phyloP scores from a whole-genome alignment of 768 basidiomycete genomes.

The Rubroboletus satanas region DNA sequence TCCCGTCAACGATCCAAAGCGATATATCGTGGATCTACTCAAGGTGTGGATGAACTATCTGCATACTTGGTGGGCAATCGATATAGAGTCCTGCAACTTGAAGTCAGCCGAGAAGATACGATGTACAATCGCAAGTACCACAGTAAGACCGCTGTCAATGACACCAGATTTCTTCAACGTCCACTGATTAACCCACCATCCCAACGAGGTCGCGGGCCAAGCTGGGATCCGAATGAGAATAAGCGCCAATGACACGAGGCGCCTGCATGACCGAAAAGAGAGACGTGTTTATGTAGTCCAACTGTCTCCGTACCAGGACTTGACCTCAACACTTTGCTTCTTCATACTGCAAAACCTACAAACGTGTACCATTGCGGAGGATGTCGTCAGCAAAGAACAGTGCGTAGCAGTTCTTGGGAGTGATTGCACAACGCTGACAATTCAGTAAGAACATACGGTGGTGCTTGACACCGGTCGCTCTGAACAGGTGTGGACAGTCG shows the following conservation, averaged over 20 bases:
- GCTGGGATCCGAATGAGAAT: no score
- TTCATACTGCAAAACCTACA: neutral
- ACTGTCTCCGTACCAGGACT: neutral
- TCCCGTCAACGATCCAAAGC: no score
- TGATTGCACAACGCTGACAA: neutral
- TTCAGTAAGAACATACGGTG: neutral
- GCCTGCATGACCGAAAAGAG: no score
- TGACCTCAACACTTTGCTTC: neutral
- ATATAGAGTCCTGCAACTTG: neutral
- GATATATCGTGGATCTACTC: conserved; percentile 6
- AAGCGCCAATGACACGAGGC: neutral
- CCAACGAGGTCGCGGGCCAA: neutral
- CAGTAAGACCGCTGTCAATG: neutral
- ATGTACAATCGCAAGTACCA: neutral
- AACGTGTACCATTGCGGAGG: neutral
- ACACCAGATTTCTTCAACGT: neutral
- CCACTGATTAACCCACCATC: neutral
- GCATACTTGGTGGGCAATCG: neutral
- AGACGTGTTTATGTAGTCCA: neutral
- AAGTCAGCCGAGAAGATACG: neutral
- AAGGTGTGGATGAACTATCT: conserved; percentile 1
- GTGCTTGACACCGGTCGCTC: neutral
- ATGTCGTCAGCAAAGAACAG: neutral
- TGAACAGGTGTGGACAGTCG: no score
- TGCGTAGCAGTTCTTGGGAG: neutral